Conservation (phyloP, 495 filamentous ascomycete genomes). For the Talaromyces proteolyticus region DNA sequence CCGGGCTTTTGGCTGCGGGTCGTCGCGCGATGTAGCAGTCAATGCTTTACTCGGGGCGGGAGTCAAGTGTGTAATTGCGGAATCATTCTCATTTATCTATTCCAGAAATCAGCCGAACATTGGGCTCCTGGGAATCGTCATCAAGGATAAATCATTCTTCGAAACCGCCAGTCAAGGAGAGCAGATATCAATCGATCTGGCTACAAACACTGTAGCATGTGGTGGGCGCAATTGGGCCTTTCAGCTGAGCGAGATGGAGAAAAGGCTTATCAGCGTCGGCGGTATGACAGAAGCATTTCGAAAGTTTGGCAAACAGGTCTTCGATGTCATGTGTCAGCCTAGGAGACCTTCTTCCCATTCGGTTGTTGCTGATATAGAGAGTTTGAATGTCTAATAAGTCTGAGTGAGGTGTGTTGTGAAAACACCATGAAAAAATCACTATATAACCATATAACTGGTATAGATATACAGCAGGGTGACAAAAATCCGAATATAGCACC, state of each 20-base stretch:
- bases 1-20: slow-evolving; percentile 24
- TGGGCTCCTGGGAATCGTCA: slow-evolving; percentile 20
- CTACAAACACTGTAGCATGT: no score
- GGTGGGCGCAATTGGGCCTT: neutral
- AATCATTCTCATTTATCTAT: slow-evolving; percentile 28
- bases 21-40: slow-evolving; percentile 23
- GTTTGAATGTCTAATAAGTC: no score
- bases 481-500: no score
- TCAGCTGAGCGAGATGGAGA: slow-evolving; percentile 1
- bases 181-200: slow-evolving; percentile 16
- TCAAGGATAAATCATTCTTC: slow-evolving; percentile 17
- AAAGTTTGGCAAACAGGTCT: neutral
- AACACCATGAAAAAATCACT: no score
- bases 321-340: neutral
- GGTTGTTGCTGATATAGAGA: no score
- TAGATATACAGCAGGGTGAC: no score
- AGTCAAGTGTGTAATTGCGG: slow-evolving; percentile 24
- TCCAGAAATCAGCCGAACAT: slow-evolving; percentile 24
- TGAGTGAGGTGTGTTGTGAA: no score
- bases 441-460: no score
- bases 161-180: slow-evolving; percentile 17
- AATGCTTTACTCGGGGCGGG: slow-evolving; percentile 18
- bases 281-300: neutral
- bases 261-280: neutral
- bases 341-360: no score